Evolutionary conservation across 2,329 filamentous ascomycete genomes (phyloP).

Genomic region (Cladophialophora yegresii): DNA sequence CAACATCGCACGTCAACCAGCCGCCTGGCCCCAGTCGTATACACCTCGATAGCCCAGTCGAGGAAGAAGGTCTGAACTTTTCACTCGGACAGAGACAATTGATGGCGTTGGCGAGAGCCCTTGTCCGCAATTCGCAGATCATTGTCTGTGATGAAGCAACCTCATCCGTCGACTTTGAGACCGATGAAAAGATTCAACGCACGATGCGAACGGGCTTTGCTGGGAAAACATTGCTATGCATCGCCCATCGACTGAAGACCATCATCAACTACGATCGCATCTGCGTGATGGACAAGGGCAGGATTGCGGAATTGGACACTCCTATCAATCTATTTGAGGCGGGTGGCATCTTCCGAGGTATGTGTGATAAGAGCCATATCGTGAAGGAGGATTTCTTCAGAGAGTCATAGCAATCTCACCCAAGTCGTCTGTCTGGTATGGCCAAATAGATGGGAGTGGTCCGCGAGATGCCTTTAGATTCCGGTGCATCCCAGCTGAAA

Average conservation of each 20-base stretch:
- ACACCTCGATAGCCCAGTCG: conserved; percentile 79
- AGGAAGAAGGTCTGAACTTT: conserved; percentile 95
- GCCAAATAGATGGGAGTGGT: background rate
- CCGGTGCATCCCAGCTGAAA: background rate
- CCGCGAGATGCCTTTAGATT: conserved; percentile 1
- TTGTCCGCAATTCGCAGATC: conserved; percentile 84
- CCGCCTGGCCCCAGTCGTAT: conserved; percentile 55
- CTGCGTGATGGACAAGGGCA: conserved; percentile 90
- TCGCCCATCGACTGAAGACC: conserved; percentile 87
- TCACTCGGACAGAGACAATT: conserved; percentile 92
- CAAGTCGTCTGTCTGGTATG: background rate
- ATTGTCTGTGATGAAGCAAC: conserved; percentile 98
- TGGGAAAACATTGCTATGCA: conserved; percentile 85
- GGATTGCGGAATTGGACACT: conserved; percentile 81
- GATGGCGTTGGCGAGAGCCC: conserved; percentile 87
- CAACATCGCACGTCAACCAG: conserved; percentile 30
- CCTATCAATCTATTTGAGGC: conserved; percentile 72
- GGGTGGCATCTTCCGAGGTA: conserved; percentile 78
- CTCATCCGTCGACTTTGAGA: conserved; percentile 90
- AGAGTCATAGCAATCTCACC: conserved; percentile 17
- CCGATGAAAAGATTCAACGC: conserved; percentile 89
- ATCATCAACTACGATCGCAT: conserved; percentile 95
- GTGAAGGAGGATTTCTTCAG: conserved; percentile 44
- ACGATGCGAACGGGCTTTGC: conserved; percentile 84
- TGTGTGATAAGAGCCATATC: conserved; percentile 88